Base-by-base conservation (phyloP, 371 early-diverging fungal genomes). In the Phascolomyces articulosus region DNA sequence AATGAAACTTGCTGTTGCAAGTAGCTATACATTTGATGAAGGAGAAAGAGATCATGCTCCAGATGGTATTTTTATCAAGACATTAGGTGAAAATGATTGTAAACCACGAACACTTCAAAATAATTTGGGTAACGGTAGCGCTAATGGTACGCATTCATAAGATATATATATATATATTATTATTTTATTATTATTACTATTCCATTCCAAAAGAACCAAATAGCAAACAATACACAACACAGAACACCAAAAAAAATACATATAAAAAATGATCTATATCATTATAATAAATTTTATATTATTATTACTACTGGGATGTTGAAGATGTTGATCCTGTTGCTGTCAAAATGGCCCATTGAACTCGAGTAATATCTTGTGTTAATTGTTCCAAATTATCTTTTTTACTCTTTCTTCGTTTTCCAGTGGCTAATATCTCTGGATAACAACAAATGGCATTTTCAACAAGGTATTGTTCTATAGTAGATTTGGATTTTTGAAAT, bases 21-120 rank as follows among this genome's bases (percentile, higher is more conserved):
- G 92, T 26, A 93, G 93, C 26, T 98, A 98, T 78, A 92, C 94
- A 2, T 98, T 85, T 76, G 98, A 98, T 58, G 95, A 97, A 69
- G 97, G 96, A 26, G 95, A 96, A 68, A 91, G 93, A 69, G 93
- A 92, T 63, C 94, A 94, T 79, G 85, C 92, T 6, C 88, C 88
- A 1, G 97, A 96, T 69, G 73, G 88, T 40, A 84, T 96, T 55
- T 94, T 85, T 75, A 88, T 96, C 64, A 84, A 88, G 55, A 66
- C 83, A 24, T 73, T 96, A 54, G 64, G 77, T 6, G 95, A 93
- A 53, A 74, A 67, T 48, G 97, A 95, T 40, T 85, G 85, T 27
- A 78, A 75, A 53, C 92, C 94, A 44, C 67, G 77, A 31, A 53
- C 51, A 44, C 18, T 16, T n/a, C 4, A 44, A 13, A 44, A n/a